Evolutionary conservation across 495 filamentous ascomycete species (phyloP), one percentile per base, ranked within the genome.

Genomic region (Penicillium argentinense): DNA sequence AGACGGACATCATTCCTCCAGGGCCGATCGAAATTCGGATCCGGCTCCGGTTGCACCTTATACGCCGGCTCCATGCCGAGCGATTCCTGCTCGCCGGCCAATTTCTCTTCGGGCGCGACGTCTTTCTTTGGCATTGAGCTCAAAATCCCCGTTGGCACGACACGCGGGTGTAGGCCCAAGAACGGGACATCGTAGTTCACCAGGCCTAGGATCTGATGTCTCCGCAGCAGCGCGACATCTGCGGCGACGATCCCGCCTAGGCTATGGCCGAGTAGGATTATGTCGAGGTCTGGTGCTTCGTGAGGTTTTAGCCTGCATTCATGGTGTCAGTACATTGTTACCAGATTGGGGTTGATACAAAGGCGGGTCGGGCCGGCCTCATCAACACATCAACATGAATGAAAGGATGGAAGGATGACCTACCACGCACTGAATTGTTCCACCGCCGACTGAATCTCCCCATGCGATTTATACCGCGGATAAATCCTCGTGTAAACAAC

Each of bases 401-500:
- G n/a, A n/a, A n/a, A n/a, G n/a, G 33, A 13, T 16, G 13, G 2
- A 8, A 33, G 23, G n/a, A 17, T 8, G 28, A 57, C 69, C 39
- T 66, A 84, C 91, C 91, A 97, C 43, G 62, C 63, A 48, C 87
- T 91, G 56, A 97, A 95, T 54, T 87, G 85, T 47, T 91, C 83
- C 18, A 82, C 75, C 2, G 88, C 90, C 56, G 84, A 76, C 17
- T 81, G 73, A 24, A 96, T 83, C 17, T 81, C 73, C 45, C 88
- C 81, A 30, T 88, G 84, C 3, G 89, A 91, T 59, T 88, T 88
- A 68, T 96, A 97, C 26, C 84, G 84, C 1, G 92, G 92, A 67
- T 96, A 97, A 18, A 97, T 84, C 56, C 93, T 93, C 13, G 90
- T 86, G 66, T 95, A 89, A 0, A 97, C 82, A 9, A 82, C 71